Conservation (phyloP, 2,329 filamentous ascomycete species). For the Penicillium polonicum region DNA sequence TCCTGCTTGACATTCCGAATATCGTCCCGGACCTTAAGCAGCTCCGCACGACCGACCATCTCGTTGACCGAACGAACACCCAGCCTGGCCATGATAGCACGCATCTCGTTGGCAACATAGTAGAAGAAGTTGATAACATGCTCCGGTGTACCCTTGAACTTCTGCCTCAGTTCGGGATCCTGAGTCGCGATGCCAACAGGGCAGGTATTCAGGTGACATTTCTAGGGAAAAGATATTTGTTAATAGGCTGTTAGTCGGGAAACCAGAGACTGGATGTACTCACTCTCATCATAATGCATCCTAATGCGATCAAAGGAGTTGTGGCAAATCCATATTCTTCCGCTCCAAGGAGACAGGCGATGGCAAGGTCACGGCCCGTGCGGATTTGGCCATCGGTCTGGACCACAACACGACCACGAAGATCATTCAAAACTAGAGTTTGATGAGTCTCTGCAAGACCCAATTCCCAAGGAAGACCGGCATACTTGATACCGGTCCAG, state of each 20-base stretch:
- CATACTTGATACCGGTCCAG: slow-evolving; percentile 99
- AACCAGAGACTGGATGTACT: neutral
- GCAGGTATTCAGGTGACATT: slow-evolving; percentile 65
- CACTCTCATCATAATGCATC: slow-evolving; percentile 84
- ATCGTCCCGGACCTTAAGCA: slow-evolving; percentile 82
- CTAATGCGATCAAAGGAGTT: slow-evolving; percentile 91
- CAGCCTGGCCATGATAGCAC: slow-evolving; percentile 94
- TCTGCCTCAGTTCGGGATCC: slow-evolving; percentile 89
- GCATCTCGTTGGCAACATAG: slow-evolving; percentile 92
- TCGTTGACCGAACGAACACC: slow-evolving; percentile 95
- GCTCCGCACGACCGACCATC: slow-evolving; percentile 92
- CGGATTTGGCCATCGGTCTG: slow-evolving; percentile 94
- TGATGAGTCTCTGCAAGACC: slow-evolving; percentile 97
- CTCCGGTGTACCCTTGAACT: slow-evolving; percentile 89
- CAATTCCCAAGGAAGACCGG: slow-evolving; percentile 92
- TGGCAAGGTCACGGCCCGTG: slow-evolving; percentile 89
- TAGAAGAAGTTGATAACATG: slow-evolving; percentile 99
- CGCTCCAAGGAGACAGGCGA: slow-evolving; percentile 92
- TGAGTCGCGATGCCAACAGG: slow-evolving; percentile 95
- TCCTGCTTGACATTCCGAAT: slow-evolving; percentile 83
- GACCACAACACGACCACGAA: slow-evolving; percentile 91
- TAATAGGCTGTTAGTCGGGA: neutral
- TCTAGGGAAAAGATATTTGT: slow-evolving; percentile 2
- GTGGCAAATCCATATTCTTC: slow-evolving; percentile 98
- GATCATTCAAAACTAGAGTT: slow-evolving; percentile 90